phyloP scores from a whole-genome alignment of 2,329 filamentous ascomycete species.

The Colletotrichum lupini region DNA sequence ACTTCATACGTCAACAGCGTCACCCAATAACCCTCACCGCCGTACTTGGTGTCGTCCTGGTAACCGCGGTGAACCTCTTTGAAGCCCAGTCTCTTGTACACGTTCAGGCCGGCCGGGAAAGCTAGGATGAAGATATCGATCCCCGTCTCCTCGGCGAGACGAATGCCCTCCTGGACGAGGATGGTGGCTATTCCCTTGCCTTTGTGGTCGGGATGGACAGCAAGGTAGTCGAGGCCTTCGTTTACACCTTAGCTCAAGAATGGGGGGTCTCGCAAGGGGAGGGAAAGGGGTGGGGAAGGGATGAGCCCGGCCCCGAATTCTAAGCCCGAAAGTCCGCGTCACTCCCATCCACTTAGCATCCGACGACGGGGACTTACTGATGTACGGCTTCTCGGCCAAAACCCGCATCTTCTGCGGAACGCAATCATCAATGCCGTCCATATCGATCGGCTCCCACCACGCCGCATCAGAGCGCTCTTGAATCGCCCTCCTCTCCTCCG shows the following conservation, averaged over 20 bases:
- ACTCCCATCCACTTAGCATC: too few species aligned
- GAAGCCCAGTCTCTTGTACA: slow-evolving; percentile 42
- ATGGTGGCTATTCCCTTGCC: slow-evolving; percentile 41
- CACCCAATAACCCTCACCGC: slow-evolving; percentile 18
- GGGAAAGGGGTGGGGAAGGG: too few species aligned
- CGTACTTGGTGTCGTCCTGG: slow-evolving; percentile 40
- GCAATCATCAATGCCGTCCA: slow-evolving; percentile 15
- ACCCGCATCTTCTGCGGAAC: slow-evolving; percentile 25
- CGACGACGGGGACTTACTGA: slow-evolving; percentile 30
- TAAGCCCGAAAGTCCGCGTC: neutral
- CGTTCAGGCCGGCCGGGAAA: slow-evolving; percentile 36
- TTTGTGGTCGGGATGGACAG: slow-evolving; percentile 43
- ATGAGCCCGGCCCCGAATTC: too few species aligned
- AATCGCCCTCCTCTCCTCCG: slow-evolving; percentile 24
- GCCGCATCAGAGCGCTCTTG: slow-evolving; percentile 21
- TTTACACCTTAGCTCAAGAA: neutral
- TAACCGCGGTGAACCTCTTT: slow-evolving; percentile 37
- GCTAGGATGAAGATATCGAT: slow-evolving; percentile 40
- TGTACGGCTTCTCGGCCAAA: slow-evolving; percentile 27
- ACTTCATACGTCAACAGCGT: slow-evolving; percentile 14
- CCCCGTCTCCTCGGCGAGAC: slow-evolving; percentile 39
- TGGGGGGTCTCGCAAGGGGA: too few species aligned
- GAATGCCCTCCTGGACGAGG: slow-evolving; percentile 41
- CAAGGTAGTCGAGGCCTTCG: slow-evolving; percentile 42
- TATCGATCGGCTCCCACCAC: slow-evolving; percentile 25